Evolutionary conservation across 345 rosid species (phyloP).

Genomic region (Jatropha curcas): DNA sequence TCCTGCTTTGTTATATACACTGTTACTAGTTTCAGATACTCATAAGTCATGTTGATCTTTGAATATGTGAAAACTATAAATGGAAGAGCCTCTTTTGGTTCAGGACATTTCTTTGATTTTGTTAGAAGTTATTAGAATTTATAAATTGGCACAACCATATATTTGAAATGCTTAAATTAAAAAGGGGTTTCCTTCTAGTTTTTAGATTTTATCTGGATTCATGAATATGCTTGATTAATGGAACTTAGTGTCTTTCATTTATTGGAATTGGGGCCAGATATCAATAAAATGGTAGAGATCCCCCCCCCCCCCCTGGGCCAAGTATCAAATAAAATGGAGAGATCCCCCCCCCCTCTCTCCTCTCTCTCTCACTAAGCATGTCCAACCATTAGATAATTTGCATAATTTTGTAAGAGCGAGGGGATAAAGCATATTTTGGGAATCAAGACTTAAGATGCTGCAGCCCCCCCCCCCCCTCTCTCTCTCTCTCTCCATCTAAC

Average conservation of each 20-base stretch:
- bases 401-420: too few relatives aligned
- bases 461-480: background rate
- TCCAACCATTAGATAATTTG: too few relatives aligned
- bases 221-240: background rate
- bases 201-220: background rate
- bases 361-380: too few relatives aligned
- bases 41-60: background rate
- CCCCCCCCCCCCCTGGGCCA: background rate
- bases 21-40: background rate
- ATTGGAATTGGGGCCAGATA: background rate
- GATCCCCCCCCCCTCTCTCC: too few relatives aligned
- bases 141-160: too few relatives aligned
- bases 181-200: background rate
- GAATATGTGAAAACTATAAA: background rate
- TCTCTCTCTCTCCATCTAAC: background rate
- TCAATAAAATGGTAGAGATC: background rate
- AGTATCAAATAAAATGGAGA: too few relatives aligned
- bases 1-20: background rate
- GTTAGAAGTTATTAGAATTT: background rate
- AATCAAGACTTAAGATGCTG: too few relatives aligned
- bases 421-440: too few relatives aligned
- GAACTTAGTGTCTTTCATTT: background rate
- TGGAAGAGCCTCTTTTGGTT: background rate
- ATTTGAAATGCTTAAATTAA: background rate
- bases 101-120: background rate